Base-by-base conservation (phyloP, 345 rosid species). In the Kernera saxatilis region DNA sequence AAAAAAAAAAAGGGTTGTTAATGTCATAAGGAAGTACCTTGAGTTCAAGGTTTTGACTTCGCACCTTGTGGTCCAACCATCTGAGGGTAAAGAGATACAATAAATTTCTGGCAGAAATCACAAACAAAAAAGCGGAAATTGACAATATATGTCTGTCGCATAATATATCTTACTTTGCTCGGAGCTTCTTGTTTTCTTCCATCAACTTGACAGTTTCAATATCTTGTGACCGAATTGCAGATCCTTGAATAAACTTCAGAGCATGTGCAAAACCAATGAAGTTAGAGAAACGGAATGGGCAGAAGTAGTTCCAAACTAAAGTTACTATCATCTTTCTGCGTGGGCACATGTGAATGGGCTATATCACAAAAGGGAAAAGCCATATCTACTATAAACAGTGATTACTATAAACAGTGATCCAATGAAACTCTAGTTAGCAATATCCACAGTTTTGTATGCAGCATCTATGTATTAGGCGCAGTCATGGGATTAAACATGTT, bases 171-270 rank as follows among this genome's bases (percentile, higher is more conserved):
- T 74, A 90, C 96, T 75, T 78, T 36, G 85, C 81, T 57, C 18
- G 83, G 25, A 89, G 93, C 66, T 80, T 86, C 82, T 79, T 72
- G 80, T 88, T 87, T 82, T 84, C 84, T 67, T 83, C 84, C 79
- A 85, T 77, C 86, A 88, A 62, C 72, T 57, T 76, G 69, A 72
- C 51, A 57, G 65, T 64, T 71, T 83, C 86, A 58, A 18, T 69
- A 70, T 74, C 76, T 64, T 63, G 73, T 39, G 43, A 68, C 60
- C 26, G 80, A 44, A 23, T 80, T 26, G 73, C 53, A 43, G 72
- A 73, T 59, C 63, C 69, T 11, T 26, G 73, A n/a, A 56, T 36
- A 37, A 54, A 52, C 78, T 74, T 50, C 62, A 41, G 26, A 58
- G 25, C 13, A 59, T 30, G 72, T 17, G 68, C 54, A 45, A 19